Percentiles rank a stretch among this genome's conserved stretches.
phyloP scores from a whole-genome alignment of 371 early-diverging fungal species.

The Apophysomyces variabilis region DNA sequence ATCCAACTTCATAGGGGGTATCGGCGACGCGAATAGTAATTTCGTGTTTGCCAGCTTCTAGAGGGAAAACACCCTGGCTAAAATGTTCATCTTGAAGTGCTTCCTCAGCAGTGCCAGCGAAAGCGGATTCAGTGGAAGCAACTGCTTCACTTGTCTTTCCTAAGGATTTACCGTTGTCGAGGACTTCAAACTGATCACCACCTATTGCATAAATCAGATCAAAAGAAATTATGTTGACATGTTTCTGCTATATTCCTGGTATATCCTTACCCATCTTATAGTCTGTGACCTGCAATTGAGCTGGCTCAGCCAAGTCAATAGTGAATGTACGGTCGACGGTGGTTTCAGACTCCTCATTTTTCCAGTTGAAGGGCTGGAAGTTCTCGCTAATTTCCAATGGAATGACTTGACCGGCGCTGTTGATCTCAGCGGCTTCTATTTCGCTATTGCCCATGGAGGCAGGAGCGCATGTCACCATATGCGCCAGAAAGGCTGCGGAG shows the following conservation, averaged over 20 bases:
- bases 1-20: slow-evolving; percentile 27
- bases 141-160: slow-evolving; percentile 30
- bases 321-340: slow-evolving; percentile 33
- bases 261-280: slow-evolving; percentile 30
- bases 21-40: slow-evolving; percentile 38
- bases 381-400: slow-evolving; percentile 11
- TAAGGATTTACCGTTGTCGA: slow-evolving; percentile 33
- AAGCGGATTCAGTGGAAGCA: slow-evolving; percentile 17
- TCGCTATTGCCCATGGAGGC: slow-evolving; percentile 23
- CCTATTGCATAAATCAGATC: slow-evolving; percentile 19
- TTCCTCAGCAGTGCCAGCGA: slow-evolving; percentile 30
- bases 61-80: slow-evolving; percentile 29
- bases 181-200: slow-evolving; percentile 37
- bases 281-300: slow-evolving; percentile 38
- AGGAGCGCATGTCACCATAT: slow-evolving; percentile 30
- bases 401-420: slow-evolving; percentile 3
- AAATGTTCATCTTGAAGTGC: slow-evolving; percentile 33
- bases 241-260: not conserved
- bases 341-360: slow-evolving; percentile 15
- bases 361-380: slow-evolving; percentile 35
- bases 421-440: slow-evolving; percentile 3
- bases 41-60: slow-evolving; percentile 32
- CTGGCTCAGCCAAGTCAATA: slow-evolving; percentile 31
- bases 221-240: not conserved
- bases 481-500: slow-evolving; percentile 39